A percentile compares a stretch with the other conserved stretches of the same genome.
phyloP scores from a whole-genome alignment of 257 asterid genomes.

The Lycium ferocissimum region DNA sequence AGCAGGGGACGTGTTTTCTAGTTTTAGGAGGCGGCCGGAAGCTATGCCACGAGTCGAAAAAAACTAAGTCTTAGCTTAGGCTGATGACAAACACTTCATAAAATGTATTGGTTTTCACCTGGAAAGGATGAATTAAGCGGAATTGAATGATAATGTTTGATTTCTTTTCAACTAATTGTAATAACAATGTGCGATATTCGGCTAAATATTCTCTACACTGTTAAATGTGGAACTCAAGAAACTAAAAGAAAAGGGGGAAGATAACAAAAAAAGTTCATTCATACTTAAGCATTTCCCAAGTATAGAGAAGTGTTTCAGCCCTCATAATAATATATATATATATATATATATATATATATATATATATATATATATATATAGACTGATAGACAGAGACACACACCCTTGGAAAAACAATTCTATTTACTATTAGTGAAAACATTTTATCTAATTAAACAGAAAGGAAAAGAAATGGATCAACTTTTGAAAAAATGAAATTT shows the following conservation, averaged over 20 bases:
- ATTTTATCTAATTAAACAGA: neutral
- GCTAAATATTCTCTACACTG: neutral
- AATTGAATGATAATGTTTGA: neutral
- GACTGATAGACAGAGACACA: no score
- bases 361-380: no score
- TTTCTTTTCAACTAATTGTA: neutral
- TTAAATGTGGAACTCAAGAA: neutral
- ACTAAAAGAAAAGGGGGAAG: neutral
- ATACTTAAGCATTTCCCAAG: no score
- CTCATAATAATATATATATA: no score
- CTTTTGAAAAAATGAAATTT: no score
- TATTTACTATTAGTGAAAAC: no score
- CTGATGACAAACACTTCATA: neutral
- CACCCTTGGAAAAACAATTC: no score
- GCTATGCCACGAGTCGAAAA: constrained; percentile 15
- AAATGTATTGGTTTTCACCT: neutral
- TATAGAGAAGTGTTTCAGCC: no score
- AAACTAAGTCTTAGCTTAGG: neutral
- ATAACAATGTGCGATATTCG: neutral
- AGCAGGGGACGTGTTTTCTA: constrained; percentile 50
- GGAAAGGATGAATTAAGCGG: neutral
- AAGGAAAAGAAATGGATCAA: neutral
- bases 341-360: no score
- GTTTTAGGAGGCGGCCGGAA: constrained; percentile 51
- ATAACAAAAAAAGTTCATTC: no score